Base-by-base conservation (phyloP, 2,329 filamentous ascomycete species). In the Aspergillus jensenii region DNA sequence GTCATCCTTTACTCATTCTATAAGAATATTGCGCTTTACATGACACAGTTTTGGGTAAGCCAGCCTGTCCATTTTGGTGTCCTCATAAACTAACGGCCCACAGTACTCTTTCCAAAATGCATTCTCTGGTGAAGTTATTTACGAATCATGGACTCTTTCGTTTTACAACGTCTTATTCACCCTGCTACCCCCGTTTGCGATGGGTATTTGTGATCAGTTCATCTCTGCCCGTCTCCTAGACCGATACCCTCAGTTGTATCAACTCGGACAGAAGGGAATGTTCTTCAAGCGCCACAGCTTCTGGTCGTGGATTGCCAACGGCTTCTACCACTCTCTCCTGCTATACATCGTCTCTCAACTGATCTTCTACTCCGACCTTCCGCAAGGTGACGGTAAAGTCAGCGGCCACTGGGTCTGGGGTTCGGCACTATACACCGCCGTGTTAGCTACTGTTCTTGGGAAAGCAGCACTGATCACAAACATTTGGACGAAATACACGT, bases 91-190 rank as follows among this genome's bases (percentile, higher is more conserved):
- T 69, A 55, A 67, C 57, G 71, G 14, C 62, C 71, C 74, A 68
- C 59, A 93, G 90, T 98, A 95, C 77, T 91, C 92, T 0, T 99
- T 99, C 81, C 92, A 96, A 84, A 99, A 99, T 75, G 90, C 91
- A 64, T 99, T 98, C 76, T 98, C 93, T 1, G 95, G 95, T 52
- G 89, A 97, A 73, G 91, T 98, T 71, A 98, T 99, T 72, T 98
- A 93, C 83, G 95, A 99, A 78, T 98, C 95, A 9, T 99, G 96
- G 96, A 97, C 93, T 0, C 81, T 99, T n/a, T 96, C 93, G 7
- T 96, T 98, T 79, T 99, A 97, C 83, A 99, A 99, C 80, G 92
- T 99, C 74, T 90, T 99, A 74, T 99, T 96, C 79, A 99, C 95
- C 0, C 90, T 96, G 19, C 81, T 97, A 17, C 95, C 95, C 15